Percentiles rank a stretch among this genome's conserved stretches.
phyloP scores from a whole-genome alignment of 2,329 filamentous ascomycete genomes.

The Colletotrichum sp. region DNA sequence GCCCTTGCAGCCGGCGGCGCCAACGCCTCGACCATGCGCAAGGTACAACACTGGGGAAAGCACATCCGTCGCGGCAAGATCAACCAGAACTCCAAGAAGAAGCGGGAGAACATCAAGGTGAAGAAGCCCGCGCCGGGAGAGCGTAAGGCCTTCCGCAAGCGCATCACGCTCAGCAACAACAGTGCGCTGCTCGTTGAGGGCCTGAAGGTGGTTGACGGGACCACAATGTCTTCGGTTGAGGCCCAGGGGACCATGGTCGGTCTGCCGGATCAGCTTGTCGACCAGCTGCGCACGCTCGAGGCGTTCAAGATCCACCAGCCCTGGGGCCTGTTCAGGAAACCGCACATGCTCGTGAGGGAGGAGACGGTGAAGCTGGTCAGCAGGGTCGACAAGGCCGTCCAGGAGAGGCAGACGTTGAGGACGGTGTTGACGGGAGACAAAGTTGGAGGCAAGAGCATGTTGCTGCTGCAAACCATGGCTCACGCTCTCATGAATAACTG shows the following conservation, averaged over 20 bases:
- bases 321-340: slow-evolving; percentile 85
- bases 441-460: slow-evolving; percentile 84
- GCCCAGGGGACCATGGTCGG: slow-evolving; percentile 71
- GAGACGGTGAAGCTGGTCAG: slow-evolving; percentile 78
- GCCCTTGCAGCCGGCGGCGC: slow-evolving; percentile 25
- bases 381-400: slow-evolving; percentile 62
- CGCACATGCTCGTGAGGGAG: slow-evolving; percentile 76
- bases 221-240: slow-evolving; percentile 58
- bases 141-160: slow-evolving; percentile 85
- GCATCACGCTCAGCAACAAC: slow-evolving; percentile 90
- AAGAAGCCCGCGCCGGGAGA: slow-evolving; percentile 75
- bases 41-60: slow-evolving; percentile 12
- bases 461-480: slow-evolving; percentile 82
- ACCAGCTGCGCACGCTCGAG: slow-evolving; percentile 81
- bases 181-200: slow-evolving; percentile 83
- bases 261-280: slow-evolving; percentile 72
- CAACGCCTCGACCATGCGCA: slow-evolving; percentile 5
- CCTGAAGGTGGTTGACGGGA: slow-evolving; percentile 63
- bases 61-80: slow-evolving; percentile 24
- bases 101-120: slow-evolving; percentile 42
- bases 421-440: slow-evolving; percentile 76
- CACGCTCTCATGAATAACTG: slow-evolving; percentile 84
- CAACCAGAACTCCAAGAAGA: slow-evolving; percentile 47
- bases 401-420: slow-evolving; percentile 60
- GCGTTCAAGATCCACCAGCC: slow-evolving; percentile 91